Evolutionary conservation across 257 asterid genomes (phyloP).

Genomic region (Vinca minor): DNA sequence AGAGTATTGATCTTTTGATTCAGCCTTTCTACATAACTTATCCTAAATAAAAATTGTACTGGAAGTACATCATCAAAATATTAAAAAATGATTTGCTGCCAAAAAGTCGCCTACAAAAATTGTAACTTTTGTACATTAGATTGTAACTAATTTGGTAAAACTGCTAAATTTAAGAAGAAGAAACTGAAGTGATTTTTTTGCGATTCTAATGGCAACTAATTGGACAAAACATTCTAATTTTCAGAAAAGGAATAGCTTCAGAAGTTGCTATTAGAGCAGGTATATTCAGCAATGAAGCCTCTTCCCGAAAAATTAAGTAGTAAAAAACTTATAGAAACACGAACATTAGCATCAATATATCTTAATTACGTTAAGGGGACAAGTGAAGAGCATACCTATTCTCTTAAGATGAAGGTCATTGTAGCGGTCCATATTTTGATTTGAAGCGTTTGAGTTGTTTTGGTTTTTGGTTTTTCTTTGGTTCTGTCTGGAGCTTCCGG

Average conservation of each 20-base stretch:
- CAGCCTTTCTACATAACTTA: not conserved
- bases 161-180: too few relatives aligned
- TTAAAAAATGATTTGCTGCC: too few relatives aligned
- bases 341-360: not conserved
- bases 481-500: constrained; percentile 75
- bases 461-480: constrained; percentile 49
- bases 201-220: too few relatives aligned
- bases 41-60: not conserved
- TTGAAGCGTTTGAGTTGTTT: constrained; percentile 21
- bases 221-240: too few relatives aligned
- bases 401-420: constrained; percentile 66
- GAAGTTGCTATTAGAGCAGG: too few relatives aligned
- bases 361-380: not conserved
- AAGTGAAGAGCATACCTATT: constrained; percentile 40
- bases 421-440: constrained; percentile 61
- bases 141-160: too few relatives aligned
- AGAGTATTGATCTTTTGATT: not conserved
- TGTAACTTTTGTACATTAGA: too few relatives aligned
- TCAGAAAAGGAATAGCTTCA: too few relatives aligned
- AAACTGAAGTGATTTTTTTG: too few relatives aligned
- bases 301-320: not conserved
- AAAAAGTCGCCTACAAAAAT: too few relatives aligned
- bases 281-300: too few relatives aligned
- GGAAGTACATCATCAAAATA: not conserved
- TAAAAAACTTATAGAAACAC: not conserved